These are phyloP conservation scores for Melanomma pulvis-pyrius DNA, from an alignment of 495 filamentous ascomycete genomes.

Conservation along the genomic window DNA sequence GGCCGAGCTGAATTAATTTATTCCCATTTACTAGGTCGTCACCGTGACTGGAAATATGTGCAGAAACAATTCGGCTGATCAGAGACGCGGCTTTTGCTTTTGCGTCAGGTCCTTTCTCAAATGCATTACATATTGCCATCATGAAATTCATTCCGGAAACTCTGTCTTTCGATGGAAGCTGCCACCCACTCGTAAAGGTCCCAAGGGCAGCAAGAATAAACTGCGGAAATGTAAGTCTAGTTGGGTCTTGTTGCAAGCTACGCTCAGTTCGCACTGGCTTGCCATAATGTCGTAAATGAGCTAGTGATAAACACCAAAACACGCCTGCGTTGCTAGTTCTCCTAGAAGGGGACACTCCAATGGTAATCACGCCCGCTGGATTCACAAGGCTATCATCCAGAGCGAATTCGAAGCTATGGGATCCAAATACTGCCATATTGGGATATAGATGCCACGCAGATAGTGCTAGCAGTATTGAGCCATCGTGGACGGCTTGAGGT, in stretches of 20 bases:
- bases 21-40: too few species aligned
- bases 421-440: not conserved
- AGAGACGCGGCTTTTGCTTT: too few species aligned
- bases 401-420: not conserved
- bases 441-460: constrained; percentile 23
- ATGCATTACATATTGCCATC: too few species aligned
- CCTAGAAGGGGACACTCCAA: constrained; percentile 33
- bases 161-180: too few species aligned
- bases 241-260: not conserved
- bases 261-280: constrained; percentile 7
- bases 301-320: constrained; percentile 41
- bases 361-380: not conserved
- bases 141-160: too few species aligned
- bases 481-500: constrained; percentile 7
- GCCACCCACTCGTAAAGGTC: not conserved
- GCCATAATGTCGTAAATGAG: constrained; percentile 45
- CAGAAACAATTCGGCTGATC: too few species aligned
- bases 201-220: constrained; percentile 1
- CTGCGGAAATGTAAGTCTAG: constrained; percentile 5
- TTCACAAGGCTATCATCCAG: constrained; percentile 3
- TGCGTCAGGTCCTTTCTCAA: too few species aligned
- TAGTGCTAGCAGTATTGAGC: not conserved
- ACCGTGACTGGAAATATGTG: too few species aligned
- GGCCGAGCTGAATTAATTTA: too few species aligned
- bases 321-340: constrained; percentile 21